Evolutionary conservation across 441 rosid genomes (phyloP).

Genomic region (Euphorbia schlechtendalii): DNA sequence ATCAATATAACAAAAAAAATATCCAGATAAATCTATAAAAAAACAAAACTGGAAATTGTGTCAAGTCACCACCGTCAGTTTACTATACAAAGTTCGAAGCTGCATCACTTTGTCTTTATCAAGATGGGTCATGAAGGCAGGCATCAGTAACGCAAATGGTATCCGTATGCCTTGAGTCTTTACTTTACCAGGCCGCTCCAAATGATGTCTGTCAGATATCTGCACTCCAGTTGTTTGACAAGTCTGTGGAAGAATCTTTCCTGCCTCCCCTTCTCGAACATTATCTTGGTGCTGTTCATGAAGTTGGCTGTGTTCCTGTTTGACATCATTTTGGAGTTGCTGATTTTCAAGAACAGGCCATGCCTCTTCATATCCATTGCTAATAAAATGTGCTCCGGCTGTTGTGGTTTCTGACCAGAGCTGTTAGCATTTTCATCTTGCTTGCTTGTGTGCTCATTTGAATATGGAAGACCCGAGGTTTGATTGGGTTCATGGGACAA

Average conservation of each 20-base stretch:
- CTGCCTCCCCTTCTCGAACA: conserved; percentile 35
- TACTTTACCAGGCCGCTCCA: conserved; percentile 37
- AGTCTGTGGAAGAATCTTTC: conserved; percentile 39
- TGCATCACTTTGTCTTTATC: conserved; percentile 91
- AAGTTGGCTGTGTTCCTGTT: conserved; percentile 27
- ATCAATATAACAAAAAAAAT: conserved; percentile 18
- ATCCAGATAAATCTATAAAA: conserved; percentile 11
- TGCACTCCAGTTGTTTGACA: conserved; percentile 43
- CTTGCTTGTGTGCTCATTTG: conserved; percentile 40
- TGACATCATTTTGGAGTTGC: conserved; percentile 33
- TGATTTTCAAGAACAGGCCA: conserved; percentile 38
- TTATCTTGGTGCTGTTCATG: conserved; percentile 47
- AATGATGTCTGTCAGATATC: conserved; percentile 39
- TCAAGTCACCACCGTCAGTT: conserved; percentile 50
- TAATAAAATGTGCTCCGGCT: conserved; percentile 42
- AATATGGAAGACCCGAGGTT: conserved; percentile 34
- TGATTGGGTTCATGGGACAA: conserved; percentile 41
- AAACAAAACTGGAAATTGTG: conserved; percentile 13
- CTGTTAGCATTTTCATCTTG: conserved; percentile 39
- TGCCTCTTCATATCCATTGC: conserved; percentile 32
- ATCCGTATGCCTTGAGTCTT: conserved; percentile 49
- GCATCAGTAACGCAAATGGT: conserved; percentile 72
- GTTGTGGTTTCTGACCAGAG: conserved; percentile 47
- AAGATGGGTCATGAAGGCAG: conserved; percentile 66
- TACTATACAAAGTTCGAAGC: conserved; percentile 61